phyloP scores from a whole-genome alignment of 176 grass and related monocot species.

The Aegilops bicornis region DNA sequence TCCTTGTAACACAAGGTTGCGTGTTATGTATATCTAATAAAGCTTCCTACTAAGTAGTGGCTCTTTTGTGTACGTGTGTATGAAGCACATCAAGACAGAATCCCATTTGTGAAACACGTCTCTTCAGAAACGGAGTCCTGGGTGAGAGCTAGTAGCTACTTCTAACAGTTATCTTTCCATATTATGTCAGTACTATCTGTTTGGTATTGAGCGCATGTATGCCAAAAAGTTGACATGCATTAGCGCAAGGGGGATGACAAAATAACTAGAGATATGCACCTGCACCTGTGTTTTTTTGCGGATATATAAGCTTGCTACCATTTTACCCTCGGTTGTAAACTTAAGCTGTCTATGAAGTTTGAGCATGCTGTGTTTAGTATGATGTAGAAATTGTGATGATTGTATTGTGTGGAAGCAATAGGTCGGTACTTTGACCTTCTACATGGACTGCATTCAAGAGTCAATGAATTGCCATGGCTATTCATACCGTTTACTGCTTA shows the following conservation, averaged over 20 bases:
- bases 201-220: neutral
- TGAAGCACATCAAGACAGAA: neutral
- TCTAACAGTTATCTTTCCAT: neutral
- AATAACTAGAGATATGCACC: constrained; percentile 15
- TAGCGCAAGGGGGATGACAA: neutral
- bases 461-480: neutral
- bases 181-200: neutral
- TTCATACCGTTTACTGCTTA: constrained; percentile 8
- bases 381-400: neutral
- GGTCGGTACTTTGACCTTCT: constrained; percentile 1
- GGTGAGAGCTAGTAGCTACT: neutral
- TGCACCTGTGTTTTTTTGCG: constrained; percentile 2
- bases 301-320: constrained; percentile 9
- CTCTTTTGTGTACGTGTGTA: neutral
- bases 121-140: neutral
- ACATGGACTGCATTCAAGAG: neutral
- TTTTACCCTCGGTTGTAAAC: neutral
- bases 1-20: neutral
- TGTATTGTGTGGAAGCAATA: neutral
- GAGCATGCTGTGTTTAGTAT: neutral
- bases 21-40: neutral
- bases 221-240: neutral
- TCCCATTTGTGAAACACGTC: neutral
- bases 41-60: neutral
- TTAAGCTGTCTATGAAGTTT: neutral